Evolutionary conservation across 106 monocot genomes (phyloP).

Genomic region (Hemerocallis citrina): DNA sequence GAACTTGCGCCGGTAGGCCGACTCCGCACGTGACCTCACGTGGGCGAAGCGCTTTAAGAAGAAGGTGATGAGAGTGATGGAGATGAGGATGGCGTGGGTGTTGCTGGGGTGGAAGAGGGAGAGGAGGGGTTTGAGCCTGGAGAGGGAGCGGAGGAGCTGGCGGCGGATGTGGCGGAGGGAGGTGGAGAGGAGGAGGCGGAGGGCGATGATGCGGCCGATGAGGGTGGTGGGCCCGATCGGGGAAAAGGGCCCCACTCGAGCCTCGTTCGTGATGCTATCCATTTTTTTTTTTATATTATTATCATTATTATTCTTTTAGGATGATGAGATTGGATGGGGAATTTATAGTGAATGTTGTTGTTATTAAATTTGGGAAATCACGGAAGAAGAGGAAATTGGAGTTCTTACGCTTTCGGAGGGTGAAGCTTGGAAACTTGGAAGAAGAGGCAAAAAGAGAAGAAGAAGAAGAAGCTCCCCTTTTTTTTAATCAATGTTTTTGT

Average conservation of each 20-base stretch:
- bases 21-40: slow-evolving; percentile 42
- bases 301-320: too few relatives aligned
- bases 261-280: slow-evolving; percentile 64
- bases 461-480: too few relatives aligned
- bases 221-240: slow-evolving; percentile 55
- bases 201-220: slow-evolving; percentile 62
- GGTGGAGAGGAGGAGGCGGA: slow-evolving; percentile 59
- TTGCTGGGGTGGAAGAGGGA: slow-evolving; percentile 69
- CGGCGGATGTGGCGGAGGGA: slow-evolving; percentile 34
- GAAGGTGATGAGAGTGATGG: slow-evolving; percentile 41
- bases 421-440: too few relatives aligned
- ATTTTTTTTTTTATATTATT: too few relatives aligned
- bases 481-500: too few relatives aligned
- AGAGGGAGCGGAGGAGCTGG: background rate
- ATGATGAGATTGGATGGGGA: too few relatives aligned
- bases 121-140: slow-evolving; percentile 3
- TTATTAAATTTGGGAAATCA: too few relatives aligned
- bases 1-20: slow-evolving; percentile 42
- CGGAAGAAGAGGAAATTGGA: too few relatives aligned
- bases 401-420: too few relatives aligned
- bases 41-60: slow-evolving; percentile 36
- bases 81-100: slow-evolving; percentile 53
- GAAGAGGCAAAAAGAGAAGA: too few relatives aligned
- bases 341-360: too few relatives aligned
- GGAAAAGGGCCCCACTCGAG: slow-evolving; percentile 38